Evolutionary conservation across 345 rosid genomes (phyloP).

Genomic region (Citropsis articulata): DNA sequence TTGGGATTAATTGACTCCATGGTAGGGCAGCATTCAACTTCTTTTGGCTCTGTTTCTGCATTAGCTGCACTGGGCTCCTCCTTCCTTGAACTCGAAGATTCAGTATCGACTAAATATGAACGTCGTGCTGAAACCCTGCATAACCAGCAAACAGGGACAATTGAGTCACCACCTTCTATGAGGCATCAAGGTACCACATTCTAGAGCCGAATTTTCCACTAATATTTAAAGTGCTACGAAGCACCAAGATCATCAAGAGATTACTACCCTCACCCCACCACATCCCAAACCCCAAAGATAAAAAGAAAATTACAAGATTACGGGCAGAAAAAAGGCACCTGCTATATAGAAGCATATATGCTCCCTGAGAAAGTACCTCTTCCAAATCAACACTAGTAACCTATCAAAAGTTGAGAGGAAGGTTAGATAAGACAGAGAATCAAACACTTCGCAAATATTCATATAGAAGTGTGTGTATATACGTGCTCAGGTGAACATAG

Average conservation of each 20-base stretch:
- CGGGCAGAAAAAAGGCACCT: conserved; percentile 45
- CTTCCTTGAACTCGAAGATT: conserved; percentile 28
- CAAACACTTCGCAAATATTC: neutral
- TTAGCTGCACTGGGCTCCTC: conserved; percentile 30
- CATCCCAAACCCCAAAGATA: neutral
- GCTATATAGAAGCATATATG: conserved; percentile 95
- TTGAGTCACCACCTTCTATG: neutral
- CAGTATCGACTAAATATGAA: conserved; percentile 41
- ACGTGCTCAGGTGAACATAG: neutral
- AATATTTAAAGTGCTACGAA: neutral
- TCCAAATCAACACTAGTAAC: conserved; percentile 65
- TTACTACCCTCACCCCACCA: too few relatives aligned
- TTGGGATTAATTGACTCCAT: conserved; percentile 9
- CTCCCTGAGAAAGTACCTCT: conserved; percentile 89
- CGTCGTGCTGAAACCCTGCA: conserved; percentile 59
- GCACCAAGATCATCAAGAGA: neutral
- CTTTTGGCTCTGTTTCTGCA: conserved; percentile 25
- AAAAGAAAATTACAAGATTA: neutral
- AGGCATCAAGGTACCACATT: neutral
- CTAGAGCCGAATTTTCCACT: neutral
- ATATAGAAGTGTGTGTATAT: neutral
- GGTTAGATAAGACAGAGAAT: conserved; percentile 10
- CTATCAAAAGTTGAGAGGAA: conserved; percentile 38
- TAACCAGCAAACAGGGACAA: conserved; percentile 5
- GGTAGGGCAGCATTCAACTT: conserved; percentile 21